These are phyloP conservation scores for Phytopythium chamaehyphon DNA, from an alignment of 352 stramenopile species.

Conservation along the genomic window DNA sequence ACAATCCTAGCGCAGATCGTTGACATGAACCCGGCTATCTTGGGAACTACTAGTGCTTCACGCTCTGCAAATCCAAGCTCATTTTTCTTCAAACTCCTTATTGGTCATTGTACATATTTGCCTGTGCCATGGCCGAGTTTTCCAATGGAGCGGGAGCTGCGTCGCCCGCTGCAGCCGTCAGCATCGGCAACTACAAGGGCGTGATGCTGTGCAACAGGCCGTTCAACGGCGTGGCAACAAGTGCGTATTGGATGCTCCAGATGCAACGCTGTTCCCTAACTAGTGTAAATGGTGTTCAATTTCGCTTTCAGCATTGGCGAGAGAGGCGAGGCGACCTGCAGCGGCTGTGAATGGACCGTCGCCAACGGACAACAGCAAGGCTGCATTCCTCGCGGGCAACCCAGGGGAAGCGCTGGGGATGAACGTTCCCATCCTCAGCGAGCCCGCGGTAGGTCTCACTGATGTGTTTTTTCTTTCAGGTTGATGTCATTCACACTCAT, in stretches of 20 bases:
- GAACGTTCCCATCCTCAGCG: constrained; percentile 77
- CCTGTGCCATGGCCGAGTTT: constrained; percentile 22
- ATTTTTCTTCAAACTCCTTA: too few relatives aligned
- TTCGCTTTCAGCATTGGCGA: constrained; percentile 38
- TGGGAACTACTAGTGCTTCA: too few relatives aligned
- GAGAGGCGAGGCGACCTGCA: constrained; percentile 44
- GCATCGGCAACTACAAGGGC: constrained; percentile 94
- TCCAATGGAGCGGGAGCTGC: constrained; percentile 13
- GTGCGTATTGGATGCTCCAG: constrained; percentile 19
- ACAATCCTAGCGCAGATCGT: too few relatives aligned
- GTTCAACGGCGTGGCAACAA: constrained; percentile 85
- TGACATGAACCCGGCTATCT: too few relatives aligned
- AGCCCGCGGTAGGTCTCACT: constrained; percentile 44
- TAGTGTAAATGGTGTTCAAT: neutral
- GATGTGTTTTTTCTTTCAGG: constrained; percentile 1
- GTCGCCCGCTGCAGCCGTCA: constrained; percentile 45
- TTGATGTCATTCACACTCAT: too few relatives aligned
- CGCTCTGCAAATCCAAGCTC: too few relatives aligned
- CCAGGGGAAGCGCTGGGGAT: constrained; percentile 62
- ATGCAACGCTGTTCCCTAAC: neutral
- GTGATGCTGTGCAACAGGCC: constrained; percentile 95
- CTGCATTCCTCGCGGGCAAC: constrained; percentile 69
- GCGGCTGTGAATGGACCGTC: constrained; percentile 15
- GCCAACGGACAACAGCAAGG: constrained; percentile 44
- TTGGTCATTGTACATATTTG: too few relatives aligned